These are phyloP conservation scores for Nakazawaea pomicola DNA, from an alignment of 805 yeast genomes.

Conservation along the genomic window DNA sequence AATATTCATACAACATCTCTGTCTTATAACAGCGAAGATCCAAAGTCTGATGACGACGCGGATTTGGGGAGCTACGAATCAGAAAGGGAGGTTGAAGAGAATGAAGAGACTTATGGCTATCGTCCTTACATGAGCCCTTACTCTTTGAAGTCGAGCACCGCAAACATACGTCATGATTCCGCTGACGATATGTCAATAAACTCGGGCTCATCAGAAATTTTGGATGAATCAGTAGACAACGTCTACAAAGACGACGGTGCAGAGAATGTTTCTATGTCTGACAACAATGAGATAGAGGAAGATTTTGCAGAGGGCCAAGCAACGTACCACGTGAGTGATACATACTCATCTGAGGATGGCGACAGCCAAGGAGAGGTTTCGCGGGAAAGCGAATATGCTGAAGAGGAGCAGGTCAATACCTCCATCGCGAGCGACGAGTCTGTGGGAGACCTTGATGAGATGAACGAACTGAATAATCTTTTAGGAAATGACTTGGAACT, in stretches of 20 bases:
- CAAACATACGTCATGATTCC: neutral
- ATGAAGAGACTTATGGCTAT: neutral
- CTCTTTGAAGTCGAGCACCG: neutral
- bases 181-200: no score
- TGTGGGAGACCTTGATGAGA: no score
- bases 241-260: neutral
- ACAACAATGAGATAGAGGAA: no score
- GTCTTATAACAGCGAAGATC: no score
- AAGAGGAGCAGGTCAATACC: no score
- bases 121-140: slow-evolving; percentile 6
- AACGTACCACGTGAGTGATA: slow-evolving; percentile 1
- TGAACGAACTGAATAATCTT: slow-evolving; percentile 4
- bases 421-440: no score
- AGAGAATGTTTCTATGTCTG: no score
- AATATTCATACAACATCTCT: no score
- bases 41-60: slow-evolving; percentile 9
- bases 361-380: slow-evolving; percentile 4
- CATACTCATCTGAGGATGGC: neutral
- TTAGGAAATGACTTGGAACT: neutral
- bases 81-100: slow-evolving; percentile 6
- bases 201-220: no score
- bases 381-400: slow-evolving; percentile 4
- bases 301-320: no score
- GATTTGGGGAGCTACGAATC: no score
- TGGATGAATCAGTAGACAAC: no score